phyloP scores from a whole-genome alignment of 2,329 filamentous ascomycete genomes.

The Fusarium coicis region DNA sequence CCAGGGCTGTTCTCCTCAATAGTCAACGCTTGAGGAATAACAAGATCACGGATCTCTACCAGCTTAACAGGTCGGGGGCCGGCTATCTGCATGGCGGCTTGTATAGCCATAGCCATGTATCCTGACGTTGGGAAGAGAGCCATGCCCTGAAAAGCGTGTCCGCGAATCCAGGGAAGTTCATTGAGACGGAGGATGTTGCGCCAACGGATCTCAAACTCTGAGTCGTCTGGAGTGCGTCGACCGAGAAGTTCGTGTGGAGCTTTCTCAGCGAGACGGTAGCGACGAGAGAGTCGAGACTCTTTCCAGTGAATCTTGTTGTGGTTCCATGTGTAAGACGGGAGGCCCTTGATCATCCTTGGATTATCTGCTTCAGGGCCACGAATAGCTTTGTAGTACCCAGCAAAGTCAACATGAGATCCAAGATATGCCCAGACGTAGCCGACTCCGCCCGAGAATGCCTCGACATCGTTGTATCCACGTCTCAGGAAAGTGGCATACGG shows the following conservation, averaged over 20 bases:
- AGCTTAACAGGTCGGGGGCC: background rate
- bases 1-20: background rate
- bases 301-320: background rate
- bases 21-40: background rate
- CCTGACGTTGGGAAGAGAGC: background rate
- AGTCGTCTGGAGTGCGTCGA: background rate
- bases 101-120: background rate
- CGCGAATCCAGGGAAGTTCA: background rate
- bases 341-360: background rate
- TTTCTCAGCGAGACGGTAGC: background rate
- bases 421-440: constrained; percentile 3
- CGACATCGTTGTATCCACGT: background rate
- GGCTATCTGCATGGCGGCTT: background rate
- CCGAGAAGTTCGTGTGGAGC: background rate
- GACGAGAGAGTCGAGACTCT: background rate
- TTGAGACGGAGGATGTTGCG: background rate
- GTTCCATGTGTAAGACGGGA: background rate
- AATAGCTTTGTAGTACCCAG: background rate
- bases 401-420: background rate
- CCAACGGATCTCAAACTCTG: background rate
- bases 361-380: background rate
- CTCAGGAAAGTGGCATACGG: background rate
- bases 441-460: background rate
- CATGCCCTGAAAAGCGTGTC: background rate
- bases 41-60: background rate